Conservation (phyloP, 2,329 filamentous ascomycete species). For the Colletotrichum sidae region DNA sequence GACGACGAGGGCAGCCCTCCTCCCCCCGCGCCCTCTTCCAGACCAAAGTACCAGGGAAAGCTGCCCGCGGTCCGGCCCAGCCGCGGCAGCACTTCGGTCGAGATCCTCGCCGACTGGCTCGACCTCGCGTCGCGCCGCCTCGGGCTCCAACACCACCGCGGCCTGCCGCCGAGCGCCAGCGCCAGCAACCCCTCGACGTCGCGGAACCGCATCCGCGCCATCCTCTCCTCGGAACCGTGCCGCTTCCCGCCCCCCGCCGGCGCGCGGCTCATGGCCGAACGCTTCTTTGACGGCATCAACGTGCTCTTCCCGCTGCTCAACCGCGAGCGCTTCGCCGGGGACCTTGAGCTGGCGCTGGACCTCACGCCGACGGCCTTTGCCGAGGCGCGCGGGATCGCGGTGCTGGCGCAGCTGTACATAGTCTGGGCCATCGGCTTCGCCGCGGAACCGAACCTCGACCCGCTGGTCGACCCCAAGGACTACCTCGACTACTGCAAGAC, state of each 20-base stretch:
- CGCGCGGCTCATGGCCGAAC: conserved; percentile 14
- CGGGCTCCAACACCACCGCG: conserved; percentile 21
- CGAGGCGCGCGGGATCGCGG: conserved; percentile 7
- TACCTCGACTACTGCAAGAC: conserved; percentile 39
- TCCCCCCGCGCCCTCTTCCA: too few relatives aligned
- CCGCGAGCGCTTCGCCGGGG: conserved; percentile 11
- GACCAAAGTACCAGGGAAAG: conserved; percentile 27
- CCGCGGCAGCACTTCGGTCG: conserved; percentile 29
- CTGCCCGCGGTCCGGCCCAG: conserved; percentile 28
- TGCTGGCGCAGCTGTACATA: conserved; percentile 16
- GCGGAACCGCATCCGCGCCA: neutral
- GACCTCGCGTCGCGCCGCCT: conserved; percentile 31
- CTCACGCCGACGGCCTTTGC: conserved; percentile 7
- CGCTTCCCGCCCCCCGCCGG: conserved; percentile 6
- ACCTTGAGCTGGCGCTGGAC: conserved; percentile 20
- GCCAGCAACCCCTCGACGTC: neutral
- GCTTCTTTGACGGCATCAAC: conserved; percentile 26
- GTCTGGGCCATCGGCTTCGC: conserved; percentile 26
- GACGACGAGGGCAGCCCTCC: neutral
- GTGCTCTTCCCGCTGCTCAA: conserved; percentile 22
- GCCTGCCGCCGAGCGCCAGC: neutral
- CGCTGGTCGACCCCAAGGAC: neutral
- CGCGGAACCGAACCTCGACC: conserved; percentile 1
- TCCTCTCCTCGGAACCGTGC: conserved; percentile 19
- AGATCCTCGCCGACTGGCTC: conserved; percentile 33